Conservation (phyloP, 306 rosid species). For the Oxytropis ochrocephala region DNA sequence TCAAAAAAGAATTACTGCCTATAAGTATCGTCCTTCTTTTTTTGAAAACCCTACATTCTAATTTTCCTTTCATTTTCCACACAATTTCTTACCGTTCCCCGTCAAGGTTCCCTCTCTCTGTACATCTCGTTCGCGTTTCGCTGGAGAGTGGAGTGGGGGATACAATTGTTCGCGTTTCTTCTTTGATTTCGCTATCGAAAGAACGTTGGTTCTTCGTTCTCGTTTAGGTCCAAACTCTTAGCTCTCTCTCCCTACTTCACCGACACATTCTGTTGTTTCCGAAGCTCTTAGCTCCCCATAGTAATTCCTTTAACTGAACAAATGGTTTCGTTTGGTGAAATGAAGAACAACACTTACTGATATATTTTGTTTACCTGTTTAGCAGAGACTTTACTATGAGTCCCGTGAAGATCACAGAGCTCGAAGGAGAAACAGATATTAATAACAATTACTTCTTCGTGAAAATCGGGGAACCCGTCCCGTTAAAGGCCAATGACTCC, state of each 20-base stretch:
- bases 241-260: not conserved
- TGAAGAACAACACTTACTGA: not conserved
- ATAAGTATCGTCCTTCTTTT: too few relatives aligned
- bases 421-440: constrained; percentile 43
- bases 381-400: not conserved
- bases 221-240: not conserved
- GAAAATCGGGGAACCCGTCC: constrained; percentile 62
- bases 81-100: too few relatives aligned
- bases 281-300: not conserved
- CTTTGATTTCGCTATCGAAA: too few relatives aligned
- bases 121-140: too few relatives aligned
- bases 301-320: not conserved
- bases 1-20: too few relatives aligned
- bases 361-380: not conserved
- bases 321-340: not conserved
- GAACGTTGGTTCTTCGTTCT: too few relatives aligned
- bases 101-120: not conserved
- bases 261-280: not conserved
- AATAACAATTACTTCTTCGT: constrained; percentile 55
- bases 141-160: too few relatives aligned
- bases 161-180: too few relatives aligned
- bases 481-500: constrained; percentile 35
- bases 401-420: constrained; percentile 25
- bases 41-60: too few relatives aligned
- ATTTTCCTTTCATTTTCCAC: too few relatives aligned